Percentiles rank a stretch among this genome's conserved stretches.
Conservation (phyloP, 1,284 basidiomycete genomes). For the Ceratobasidium sp. region DNA sequence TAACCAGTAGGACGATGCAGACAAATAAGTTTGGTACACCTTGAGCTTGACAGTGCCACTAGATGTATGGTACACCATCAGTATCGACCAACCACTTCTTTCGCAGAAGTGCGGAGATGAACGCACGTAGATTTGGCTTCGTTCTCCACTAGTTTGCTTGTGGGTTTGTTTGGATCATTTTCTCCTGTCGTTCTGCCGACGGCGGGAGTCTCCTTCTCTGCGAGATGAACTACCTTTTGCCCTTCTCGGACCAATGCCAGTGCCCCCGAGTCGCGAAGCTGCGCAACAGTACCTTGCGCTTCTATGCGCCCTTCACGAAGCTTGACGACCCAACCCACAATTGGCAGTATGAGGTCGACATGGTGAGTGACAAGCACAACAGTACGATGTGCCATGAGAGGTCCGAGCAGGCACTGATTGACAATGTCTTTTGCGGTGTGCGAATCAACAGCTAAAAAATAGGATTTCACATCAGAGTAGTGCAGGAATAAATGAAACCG, state of each 20-base stretch:
- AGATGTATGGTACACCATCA: not conserved
- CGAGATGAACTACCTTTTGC: not conserved
- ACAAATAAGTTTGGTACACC: conserved; percentile 40
- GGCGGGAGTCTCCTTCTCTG: not conserved
- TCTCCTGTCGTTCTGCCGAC: not conserved
- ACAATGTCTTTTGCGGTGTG: conserved; percentile 77
- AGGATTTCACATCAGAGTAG: not conserved
- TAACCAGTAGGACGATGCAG: conserved; percentile 43
- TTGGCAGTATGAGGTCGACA: conserved; percentile 77
- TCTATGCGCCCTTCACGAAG: conserved; percentile 30
- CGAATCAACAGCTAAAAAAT: conserved; percentile 60
- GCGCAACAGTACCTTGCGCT: conserved; percentile 25
- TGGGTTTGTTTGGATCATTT: not conserved
- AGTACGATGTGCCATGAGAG: conserved; percentile 71
- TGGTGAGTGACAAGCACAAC: conserved; percentile 81
- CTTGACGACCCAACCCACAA: conserved; percentile 57
- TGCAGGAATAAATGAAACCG: not conserved
- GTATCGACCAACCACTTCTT: not conserved
- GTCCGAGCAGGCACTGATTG: conserved; percentile 70
- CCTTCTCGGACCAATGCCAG: not conserved
- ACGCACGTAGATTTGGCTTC: conserved; percentile 42
- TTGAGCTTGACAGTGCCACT: conserved; percentile 14
- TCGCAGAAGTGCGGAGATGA: too few relatives aligned
- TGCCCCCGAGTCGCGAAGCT: conserved; percentile 14
- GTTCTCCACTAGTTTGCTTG: conserved; percentile 42